Evolutionary conservation across 169 alveolate genomes (phyloP), one percentile per base, ranked within the genome.

Genomic region (Condylostoma magnum): DNA sequence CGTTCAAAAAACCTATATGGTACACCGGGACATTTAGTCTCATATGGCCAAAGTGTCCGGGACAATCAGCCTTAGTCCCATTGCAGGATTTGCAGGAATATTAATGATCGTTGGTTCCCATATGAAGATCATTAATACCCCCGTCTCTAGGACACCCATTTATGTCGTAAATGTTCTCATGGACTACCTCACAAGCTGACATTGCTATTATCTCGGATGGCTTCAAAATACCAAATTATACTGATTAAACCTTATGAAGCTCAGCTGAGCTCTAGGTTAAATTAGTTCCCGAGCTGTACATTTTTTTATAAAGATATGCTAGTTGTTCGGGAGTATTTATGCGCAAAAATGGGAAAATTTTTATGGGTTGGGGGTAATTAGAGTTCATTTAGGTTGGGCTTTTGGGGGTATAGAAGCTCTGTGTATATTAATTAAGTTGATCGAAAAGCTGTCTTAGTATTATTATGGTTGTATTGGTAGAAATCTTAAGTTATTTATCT

Each of bases 1-100:
- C 92, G 43, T 79, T 90, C 38, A 98, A 75, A 82, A 95, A 96
- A 8, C 99, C 98, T 27, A 93, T 91, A 75, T 97, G 99, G 79
- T 89, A 98, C 86, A 97, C 97, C 6, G 99, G 99, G 69, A 86
- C 94, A 10, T 96, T 98, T 20, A 98, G 86, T 48, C 92, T 96
- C 52, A 98, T 94, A 83, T 96, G 99, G 27, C 99, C 99, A 82
- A 98, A 97, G 76, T 98, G 99, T 18, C 99, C 99, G 3, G 99
- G 99, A 76, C 99, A 98, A 60, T 97, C 94, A 75, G 90, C 91
- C 74, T 94, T 91, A 78, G 95, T 90, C 95, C 98, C 96, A 56
- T 84, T 86, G 80, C 99, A 98, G 20, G 99, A 96, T 57, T 86
- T 85, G 77, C 99, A 98, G 46, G 76, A 80, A 28, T 88, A 78